A percentile compares a stretch with the other conserved stretches of the same genome.
Conservation (phyloP, 257 asterid species). For the Petunia axillaris region DNA sequence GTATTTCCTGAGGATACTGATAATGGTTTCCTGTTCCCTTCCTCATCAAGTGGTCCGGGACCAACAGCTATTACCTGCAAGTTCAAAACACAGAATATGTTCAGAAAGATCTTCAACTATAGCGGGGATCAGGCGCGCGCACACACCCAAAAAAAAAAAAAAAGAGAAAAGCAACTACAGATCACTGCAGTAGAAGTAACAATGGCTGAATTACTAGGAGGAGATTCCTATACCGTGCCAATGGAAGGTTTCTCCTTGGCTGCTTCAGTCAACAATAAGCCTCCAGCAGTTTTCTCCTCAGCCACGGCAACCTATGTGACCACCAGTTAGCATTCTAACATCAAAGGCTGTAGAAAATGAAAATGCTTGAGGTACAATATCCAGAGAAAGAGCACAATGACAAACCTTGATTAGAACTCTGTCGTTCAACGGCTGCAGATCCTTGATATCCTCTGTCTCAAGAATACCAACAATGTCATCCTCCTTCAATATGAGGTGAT, state of each 20-base stretch:
- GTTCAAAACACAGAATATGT: neutral
- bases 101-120: neutral
- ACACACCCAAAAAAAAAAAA: no score
- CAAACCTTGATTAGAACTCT: conserved; percentile 86
- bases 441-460: conserved; percentile 84
- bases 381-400: neutral
- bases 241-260: conserved; percentile 93
- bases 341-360: neutral
- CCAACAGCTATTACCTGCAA: conserved; percentile 83
- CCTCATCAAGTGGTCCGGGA: conserved; percentile 82
- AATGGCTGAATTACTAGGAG: neutral
- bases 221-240: conserved; percentile 61
- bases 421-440: conserved; percentile 85
- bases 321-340: neutral
- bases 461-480: conserved; percentile 91
- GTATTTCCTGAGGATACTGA: conserved; percentile 76
- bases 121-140: no score
- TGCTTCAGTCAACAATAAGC: conserved; percentile 74
- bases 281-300: conserved; percentile 86
- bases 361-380: neutral
- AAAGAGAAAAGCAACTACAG: neutral
- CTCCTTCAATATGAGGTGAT: conserved; percentile 86
- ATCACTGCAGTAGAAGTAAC: conserved; percentile 19
- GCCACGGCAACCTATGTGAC: conserved; percentile 71
- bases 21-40: conserved; percentile 76